Evolutionary conservation across 2,329 filamentous ascomycete genomes (phyloP), one percentile per base, ranked within the genome.

Genomic region (Apiospora marii): DNA sequence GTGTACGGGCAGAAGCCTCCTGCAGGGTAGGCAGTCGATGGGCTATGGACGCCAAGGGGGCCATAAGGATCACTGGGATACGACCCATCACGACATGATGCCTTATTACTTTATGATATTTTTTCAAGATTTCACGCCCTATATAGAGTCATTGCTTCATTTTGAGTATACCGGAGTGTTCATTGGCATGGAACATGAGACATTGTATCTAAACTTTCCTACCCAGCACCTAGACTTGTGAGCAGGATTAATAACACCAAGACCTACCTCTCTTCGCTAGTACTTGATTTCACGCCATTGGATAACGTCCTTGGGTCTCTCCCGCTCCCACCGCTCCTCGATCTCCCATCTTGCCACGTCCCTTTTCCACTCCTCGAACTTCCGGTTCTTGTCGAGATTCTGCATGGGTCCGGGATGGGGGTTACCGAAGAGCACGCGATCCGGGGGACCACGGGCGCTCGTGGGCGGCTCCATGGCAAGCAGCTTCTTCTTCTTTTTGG

Each of bases 1-100:
- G 68, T 70, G 16, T 58, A 43, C 14, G 68, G 68, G 1, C 68
- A 51, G 44, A 70, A 70, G 34, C 68, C 68, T 7, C 34, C 22
- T 34, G 58, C 34, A 8, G 34, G 1, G 1, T 22, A 58, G 14
- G 3, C 12, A 16, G 14, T 34, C 14, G 3, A 51, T 24, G n/a
- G 49, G 37, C 10, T 8, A 41, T 41, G 37, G 37, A 41, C 10
- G n/a, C 27, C 8, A 27, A n/a, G 48, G 12, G 48, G n/a, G 4
- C 48, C 8, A 8, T 27, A 22, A n/a, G 48, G 12, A 13, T 4
- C 13, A 2, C n/a, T 24, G n/a, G n/a, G n/a, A 27, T 14, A 14
- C 19, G 10, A n/a, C n/a, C 51, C 4, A 10, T 24, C 51, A 34
- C 27, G 27, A 34, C 22, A 22, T 34, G 24, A 19, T 58, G 1